Evolutionary conservation across 2,329 filamentous ascomycete species (phyloP).

Genomic region (Xylariaceae sp.): DNA sequence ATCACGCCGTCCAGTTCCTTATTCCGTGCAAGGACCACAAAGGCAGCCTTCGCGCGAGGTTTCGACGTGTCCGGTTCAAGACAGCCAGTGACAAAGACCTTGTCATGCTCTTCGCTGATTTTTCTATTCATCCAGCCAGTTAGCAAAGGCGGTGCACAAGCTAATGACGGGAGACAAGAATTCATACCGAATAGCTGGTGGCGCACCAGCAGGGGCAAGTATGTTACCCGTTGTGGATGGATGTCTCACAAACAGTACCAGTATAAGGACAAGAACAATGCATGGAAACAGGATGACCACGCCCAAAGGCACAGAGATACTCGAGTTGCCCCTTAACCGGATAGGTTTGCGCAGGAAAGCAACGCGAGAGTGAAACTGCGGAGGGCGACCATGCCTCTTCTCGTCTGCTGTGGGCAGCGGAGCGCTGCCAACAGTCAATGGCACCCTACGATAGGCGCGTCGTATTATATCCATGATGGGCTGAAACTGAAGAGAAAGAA

Average conservation of each 20-base stretch:
- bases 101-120: slow-evolving; percentile 96
- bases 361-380: slow-evolving; percentile 47
- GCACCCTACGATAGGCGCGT: slow-evolving; percentile 47
- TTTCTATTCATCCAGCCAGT: slow-evolving; percentile 51
- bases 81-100: slow-evolving; percentile 90
- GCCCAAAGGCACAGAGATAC: slow-evolving; percentile 85
- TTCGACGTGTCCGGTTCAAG: slow-evolving; percentile 71
- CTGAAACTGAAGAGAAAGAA: slow-evolving; percentile 11
- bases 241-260: slow-evolving; percentile 84
- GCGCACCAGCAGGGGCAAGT: slow-evolving; percentile 80
- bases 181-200: slow-evolving; percentile 85
- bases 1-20: slow-evolving; percentile 95
- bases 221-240: slow-evolving; percentile 76
- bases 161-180: no score
- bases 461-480: slow-evolving; percentile 52
- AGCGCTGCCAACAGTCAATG: slow-evolving; percentile 33
- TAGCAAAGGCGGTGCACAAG: slow-evolving; percentile 5
- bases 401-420: slow-evolving; percentile 48
- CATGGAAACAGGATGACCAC: slow-evolving; percentile 89
- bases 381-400: slow-evolving; percentile 36
- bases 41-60: slow-evolving; percentile 86
- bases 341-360: slow-evolving; percentile 83
- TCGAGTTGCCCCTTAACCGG: slow-evolving; percentile 84
- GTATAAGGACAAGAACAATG: slow-evolving; percentile 84
- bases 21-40: slow-evolving; percentile 92